phyloP scores from a whole-genome alignment of 805 yeast genomes.

The Brettanomyces sp. region DNA sequence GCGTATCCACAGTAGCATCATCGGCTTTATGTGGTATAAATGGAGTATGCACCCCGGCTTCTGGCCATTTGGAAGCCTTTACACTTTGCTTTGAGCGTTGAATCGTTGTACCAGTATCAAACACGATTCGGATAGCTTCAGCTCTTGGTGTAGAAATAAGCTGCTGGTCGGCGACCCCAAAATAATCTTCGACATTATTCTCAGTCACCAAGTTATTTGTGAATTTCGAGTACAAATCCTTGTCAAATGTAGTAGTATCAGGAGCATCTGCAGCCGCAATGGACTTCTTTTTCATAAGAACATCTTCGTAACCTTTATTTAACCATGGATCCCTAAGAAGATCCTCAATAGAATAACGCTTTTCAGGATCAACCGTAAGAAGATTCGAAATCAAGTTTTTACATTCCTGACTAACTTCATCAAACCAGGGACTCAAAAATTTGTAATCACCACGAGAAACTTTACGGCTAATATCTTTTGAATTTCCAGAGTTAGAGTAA shows the following conservation, averaged over 20 bases:
- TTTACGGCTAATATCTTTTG: conserved; percentile 51
- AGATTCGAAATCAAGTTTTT: conserved; percentile 58
- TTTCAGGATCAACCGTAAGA: conserved; percentile 59
- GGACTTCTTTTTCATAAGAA: conserved; percentile 4
- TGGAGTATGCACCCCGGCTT: no score
- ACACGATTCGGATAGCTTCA: conserved; percentile 28
- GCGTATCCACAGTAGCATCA: no score
- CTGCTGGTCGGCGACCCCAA: conserved; percentile 7
- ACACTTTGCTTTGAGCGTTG: conserved; percentile 12
- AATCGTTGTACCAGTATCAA: conserved; percentile 27
- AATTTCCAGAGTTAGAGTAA: conserved; percentile 53
- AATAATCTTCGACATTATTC: conserved; percentile 14
- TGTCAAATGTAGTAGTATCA: conserved; percentile 19
- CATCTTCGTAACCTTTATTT: conserved; percentile 22
- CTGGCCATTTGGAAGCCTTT: no score
- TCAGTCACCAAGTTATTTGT: conserved; percentile 17
- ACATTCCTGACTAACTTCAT: conserved; percentile 65
- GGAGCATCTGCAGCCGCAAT: conserved; percentile 23
- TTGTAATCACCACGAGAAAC: conserved; percentile 64
- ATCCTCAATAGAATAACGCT: conserved; percentile 60
- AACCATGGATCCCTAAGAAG: conserved; percentile 67
- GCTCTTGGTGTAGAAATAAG: conserved; percentile 26
- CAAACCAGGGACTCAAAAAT: conserved; percentile 85
- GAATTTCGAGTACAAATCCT: conserved; percentile 18
- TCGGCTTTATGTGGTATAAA: no score